Evolutionary conservation across 2,329 filamentous ascomycete genomes (phyloP).

Genomic region (Sclerotinia sclerotiorum): DNA sequence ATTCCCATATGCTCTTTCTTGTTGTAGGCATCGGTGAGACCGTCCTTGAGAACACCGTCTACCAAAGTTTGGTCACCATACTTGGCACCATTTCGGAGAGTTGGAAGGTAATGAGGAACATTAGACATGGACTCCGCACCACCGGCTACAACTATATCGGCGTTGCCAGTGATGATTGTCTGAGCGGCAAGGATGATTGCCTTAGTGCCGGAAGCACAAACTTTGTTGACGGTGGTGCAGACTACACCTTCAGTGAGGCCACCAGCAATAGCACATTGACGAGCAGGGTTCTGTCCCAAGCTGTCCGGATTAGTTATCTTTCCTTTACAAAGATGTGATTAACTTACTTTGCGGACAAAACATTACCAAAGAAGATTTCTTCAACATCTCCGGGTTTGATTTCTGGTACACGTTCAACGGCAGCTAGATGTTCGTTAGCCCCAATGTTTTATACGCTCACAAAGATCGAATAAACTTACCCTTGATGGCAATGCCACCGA

Average conservation of each 20-base stretch:
- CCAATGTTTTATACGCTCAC: background rate
- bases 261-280: slow-evolving; percentile 88
- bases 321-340: slow-evolving; percentile 23
- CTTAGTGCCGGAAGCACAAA: slow-evolving; percentile 94
- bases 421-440: slow-evolving; percentile 48
- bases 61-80: slow-evolving; percentile 88
- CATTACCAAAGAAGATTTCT: slow-evolving; percentile 98
- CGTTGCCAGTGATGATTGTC: slow-evolving; percentile 96
- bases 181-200: slow-evolving; percentile 92
- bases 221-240: slow-evolving; percentile 97
- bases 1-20: slow-evolving; percentile 97
- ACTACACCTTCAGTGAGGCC: slow-evolving; percentile 78
- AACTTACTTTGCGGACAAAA: slow-evolving; percentile 86
- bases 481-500: slow-evolving; percentile 92
- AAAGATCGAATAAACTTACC: slow-evolving; percentile 49
- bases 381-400: slow-evolving; percentile 89
- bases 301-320: slow-evolving; percentile 48
- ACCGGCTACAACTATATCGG: slow-evolving; percentile 87
- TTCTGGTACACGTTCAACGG: slow-evolving; percentile 79
- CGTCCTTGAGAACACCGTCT: slow-evolving; percentile 91
- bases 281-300: slow-evolving; percentile 92
- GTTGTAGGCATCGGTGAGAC: slow-evolving; percentile 85
- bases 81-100: slow-evolving; percentile 82
- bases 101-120: slow-evolving; percentile 90
- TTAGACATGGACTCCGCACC: slow-evolving; percentile 99